Evolutionary conservation across 768 basidiomycete genomes (phyloP).

Genomic region (Chiua virens): DNA sequence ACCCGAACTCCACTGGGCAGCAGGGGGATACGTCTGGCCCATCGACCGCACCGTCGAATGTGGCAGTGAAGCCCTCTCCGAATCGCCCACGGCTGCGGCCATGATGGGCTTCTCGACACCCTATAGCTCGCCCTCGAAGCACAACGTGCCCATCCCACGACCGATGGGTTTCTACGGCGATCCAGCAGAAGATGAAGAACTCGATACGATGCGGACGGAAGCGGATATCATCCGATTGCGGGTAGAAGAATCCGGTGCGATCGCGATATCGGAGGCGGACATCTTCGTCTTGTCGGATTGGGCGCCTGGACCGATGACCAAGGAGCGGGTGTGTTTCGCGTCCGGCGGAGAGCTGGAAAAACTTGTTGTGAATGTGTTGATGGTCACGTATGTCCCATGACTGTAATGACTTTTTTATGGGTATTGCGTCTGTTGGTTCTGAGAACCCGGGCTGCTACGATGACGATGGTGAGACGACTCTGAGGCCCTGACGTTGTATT

Average conservation of each 20-base stretch:
- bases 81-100: constrained; percentile 19
- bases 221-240: constrained; percentile 45
- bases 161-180: constrained; percentile 47
- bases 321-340: constrained; percentile 69
- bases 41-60: constrained; percentile 68
- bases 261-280: constrained; percentile 61
- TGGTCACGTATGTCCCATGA: constrained; percentile 69
- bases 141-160: constrained; percentile 34
- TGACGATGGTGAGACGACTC: too few relatives aligned
- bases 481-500: too few relatives aligned
- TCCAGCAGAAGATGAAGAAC: constrained; percentile 37
- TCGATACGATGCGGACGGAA: constrained; percentile 27
- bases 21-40: constrained; percentile 83
- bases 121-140: constrained; percentile 22
- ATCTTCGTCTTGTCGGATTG: constrained; percentile 60
- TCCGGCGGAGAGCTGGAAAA: constrained; percentile 67
- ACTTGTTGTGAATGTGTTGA: constrained; percentile 70
- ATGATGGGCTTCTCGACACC: constrained; percentile 27
- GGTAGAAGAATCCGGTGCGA: constrained; percentile 68
- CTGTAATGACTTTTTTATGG: too few relatives aligned
- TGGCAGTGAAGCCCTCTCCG: constrained; percentile 41
- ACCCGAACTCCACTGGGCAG: constrained; percentile 78
- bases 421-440: too few relatives aligned
- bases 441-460: too few relatives aligned
- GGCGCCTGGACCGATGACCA: constrained; percentile 49